These are phyloP conservation scores for Cystofilobasidium macerans DNA, from an alignment of 768 basidiomycete species.

Conservation along the genomic window DNA sequence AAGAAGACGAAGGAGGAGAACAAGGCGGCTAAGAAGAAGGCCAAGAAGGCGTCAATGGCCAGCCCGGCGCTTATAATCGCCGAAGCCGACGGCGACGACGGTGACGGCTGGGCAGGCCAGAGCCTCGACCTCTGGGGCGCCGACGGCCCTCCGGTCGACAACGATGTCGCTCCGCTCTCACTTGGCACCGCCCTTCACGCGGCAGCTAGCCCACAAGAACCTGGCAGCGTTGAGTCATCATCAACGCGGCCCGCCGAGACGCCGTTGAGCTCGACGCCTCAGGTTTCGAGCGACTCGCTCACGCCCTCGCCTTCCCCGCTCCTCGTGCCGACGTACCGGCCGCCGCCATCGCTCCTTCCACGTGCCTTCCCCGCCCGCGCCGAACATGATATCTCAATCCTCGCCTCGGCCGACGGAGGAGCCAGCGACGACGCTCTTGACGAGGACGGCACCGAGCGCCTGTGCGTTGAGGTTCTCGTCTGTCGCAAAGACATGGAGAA, in stretches of 20 bases:
- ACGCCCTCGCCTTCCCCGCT: slow-evolving; percentile 11
- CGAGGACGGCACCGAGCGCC: slow-evolving; percentile 21
- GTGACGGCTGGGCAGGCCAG: background rate
- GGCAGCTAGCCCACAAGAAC: background rate
- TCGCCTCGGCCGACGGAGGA: no score
- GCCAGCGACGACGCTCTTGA: background rate
- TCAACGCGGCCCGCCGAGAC: background rate
- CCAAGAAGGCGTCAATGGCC: slow-evolving; percentile 7
- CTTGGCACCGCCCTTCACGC: background rate
- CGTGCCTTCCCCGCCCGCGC: background rate
- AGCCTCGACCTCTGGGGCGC: slow-evolving; percentile 13
- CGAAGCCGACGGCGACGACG: background rate
- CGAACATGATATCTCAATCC: background rate
- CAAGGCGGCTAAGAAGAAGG: slow-evolving; percentile 9
- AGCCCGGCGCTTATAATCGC: background rate
- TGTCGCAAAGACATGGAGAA: slow-evolving; percentile 23
- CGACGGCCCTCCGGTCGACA: background rate
- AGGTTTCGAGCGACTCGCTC: background rate
- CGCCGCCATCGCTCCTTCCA: slow-evolving; percentile 15
- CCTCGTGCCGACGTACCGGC: slow-evolving; percentile 14
- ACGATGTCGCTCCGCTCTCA: background rate
- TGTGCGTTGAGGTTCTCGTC: slow-evolving; percentile 24
- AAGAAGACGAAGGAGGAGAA: slow-evolving; percentile 14
- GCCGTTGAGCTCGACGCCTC: background rate
- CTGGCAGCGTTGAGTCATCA: background rate